These are phyloP conservation scores for Spinacia oleracea DNA, from an alignment of 179 eudicot genomes.

Conservation along the genomic window DNA sequence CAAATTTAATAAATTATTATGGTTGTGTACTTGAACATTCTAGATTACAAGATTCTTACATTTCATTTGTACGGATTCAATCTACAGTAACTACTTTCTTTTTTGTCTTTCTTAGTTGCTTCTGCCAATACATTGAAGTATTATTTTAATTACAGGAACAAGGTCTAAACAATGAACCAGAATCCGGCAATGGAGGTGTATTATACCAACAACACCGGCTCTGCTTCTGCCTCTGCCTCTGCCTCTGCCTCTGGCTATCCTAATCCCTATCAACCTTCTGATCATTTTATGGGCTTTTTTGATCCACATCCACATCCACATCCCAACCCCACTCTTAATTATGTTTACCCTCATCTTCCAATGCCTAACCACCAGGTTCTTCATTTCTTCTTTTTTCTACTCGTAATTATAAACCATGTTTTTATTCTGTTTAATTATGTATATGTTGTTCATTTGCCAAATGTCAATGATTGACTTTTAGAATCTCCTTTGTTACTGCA, in stretches of 20 bases:
- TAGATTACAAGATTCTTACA: constrained; percentile 1
- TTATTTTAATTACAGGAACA: neutral
- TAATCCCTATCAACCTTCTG: constrained; percentile 40
- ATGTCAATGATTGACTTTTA: too few species aligned
- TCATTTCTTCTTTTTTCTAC: too few species aligned
- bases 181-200: constrained; percentile 49
- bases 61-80: constrained; percentile 23
- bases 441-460: too few species aligned
- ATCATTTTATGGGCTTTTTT: constrained; percentile 45
- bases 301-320: constrained; percentile 40
- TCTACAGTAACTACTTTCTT: neutral
- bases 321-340: constrained; percentile 33
- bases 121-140: too few species aligned
- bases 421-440: too few species aligned
- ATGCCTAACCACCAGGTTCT: constrained; percentile 36
- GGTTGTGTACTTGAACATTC: constrained; percentile 17
- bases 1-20: neutral
- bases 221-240: too few species aligned
- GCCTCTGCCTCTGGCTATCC: too few species aligned
- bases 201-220: constrained; percentile 39
- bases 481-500: neutral
- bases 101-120: neutral
- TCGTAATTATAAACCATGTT: too few species aligned
- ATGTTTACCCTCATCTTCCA: constrained; percentile 40
- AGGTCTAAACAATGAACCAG: constrained; percentile 33